A percentile compares a stretch with the other conserved stretches of the same genome.
phyloP scores from a whole-genome alignment of 2,329 filamentous ascomycete species.

The Phyllosticta citrichinensis region DNA sequence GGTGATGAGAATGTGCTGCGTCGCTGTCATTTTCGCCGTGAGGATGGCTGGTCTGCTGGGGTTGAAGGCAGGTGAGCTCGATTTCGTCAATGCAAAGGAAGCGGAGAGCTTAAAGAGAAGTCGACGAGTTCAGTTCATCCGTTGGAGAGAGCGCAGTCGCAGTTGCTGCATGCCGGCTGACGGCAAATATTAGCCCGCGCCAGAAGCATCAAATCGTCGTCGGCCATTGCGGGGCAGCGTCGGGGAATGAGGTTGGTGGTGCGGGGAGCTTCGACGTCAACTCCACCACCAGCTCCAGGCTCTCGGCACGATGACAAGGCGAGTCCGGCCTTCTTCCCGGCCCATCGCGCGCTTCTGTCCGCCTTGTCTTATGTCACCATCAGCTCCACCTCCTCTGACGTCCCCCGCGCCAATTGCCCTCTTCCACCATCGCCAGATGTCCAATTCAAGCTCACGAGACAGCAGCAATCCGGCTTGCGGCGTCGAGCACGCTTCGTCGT shows the following conservation, averaged over 20 bases:
- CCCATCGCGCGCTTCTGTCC: conserved; percentile 7
- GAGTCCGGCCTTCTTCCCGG: conserved; percentile 5
- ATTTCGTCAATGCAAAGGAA: neutral
- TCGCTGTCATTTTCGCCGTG: neutral
- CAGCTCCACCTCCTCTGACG: neutral
- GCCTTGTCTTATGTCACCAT: neutral
- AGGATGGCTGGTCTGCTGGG: neutral
- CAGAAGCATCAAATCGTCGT: neutral
- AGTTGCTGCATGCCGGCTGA: neutral
- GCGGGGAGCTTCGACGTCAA: neutral
- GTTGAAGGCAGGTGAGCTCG: neutral
- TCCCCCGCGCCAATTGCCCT: neutral
- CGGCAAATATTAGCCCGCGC: neutral
- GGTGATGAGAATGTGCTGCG: conserved; percentile 13
- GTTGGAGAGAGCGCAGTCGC: neutral
- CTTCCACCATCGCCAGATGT: neutral
- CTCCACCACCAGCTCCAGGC: neutral
- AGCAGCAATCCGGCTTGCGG: neutral
- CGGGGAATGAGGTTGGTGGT: neutral
- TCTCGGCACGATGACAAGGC: conserved; percentile 9
- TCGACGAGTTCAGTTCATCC: neutral
- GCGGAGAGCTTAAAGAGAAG: neutral
- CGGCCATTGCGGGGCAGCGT: conserved; percentile 2
- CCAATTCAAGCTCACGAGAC: neutral
- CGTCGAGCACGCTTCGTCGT: neutral